These are phyloP conservation scores for Xanthoceras sorbifolium DNA, from an alignment of 345 rosid species.

Conservation along the genomic window DNA sequence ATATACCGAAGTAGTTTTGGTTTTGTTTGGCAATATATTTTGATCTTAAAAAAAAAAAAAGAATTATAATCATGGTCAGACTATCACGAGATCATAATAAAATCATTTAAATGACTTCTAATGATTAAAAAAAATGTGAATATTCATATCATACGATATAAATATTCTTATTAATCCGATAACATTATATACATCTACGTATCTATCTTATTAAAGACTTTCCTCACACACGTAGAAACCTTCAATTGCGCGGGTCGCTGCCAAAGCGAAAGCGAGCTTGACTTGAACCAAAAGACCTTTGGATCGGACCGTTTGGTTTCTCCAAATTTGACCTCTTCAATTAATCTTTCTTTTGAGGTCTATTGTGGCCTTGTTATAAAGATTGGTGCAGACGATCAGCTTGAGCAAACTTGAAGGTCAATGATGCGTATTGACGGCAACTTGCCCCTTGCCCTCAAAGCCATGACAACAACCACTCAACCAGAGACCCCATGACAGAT, in stretches of 20 bases:
- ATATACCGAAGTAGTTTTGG: too few species aligned
- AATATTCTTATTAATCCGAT: too few species aligned
- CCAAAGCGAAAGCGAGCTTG: constrained; percentile 10
- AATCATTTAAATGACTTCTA: too few species aligned
- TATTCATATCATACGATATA: too few species aligned
- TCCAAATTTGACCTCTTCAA: constrained; percentile 2
- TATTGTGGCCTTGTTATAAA: not conserved
- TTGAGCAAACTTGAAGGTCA: not conserved
- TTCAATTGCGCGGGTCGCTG: constrained; percentile 26
- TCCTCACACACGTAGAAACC: not conserved
- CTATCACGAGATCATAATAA: too few species aligned
- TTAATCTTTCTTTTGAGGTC: not conserved
- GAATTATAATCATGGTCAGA: too few species aligned
- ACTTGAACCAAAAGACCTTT: not conserved
- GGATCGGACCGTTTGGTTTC: not conserved
- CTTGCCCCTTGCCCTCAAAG: constrained; percentile 28
- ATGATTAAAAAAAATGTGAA: too few species aligned
- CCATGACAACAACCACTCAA: constrained; percentile 32
- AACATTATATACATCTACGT: too few species aligned
- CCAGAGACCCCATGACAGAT: constrained; percentile 24
- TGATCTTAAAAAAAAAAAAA: too few species aligned
- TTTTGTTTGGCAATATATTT: too few species aligned
- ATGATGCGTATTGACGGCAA: constrained; percentile 7
- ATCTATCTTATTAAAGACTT: not conserved
- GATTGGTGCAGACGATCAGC: not conserved